Evolutionary conservation across 306 rosid genomes (phyloP).

Genomic region (Trifolium dubium): DNA sequence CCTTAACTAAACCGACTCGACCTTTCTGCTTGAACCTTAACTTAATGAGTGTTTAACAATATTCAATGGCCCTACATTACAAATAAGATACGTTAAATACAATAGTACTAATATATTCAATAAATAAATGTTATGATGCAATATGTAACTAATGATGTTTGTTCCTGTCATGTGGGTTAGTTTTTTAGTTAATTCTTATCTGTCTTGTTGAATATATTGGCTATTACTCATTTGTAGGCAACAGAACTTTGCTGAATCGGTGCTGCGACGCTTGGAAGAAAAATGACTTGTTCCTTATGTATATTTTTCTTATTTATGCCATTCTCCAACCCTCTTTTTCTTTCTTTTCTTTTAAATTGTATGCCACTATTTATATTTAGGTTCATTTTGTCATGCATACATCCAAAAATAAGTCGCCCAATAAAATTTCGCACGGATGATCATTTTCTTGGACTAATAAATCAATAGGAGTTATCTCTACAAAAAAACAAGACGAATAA

Average conservation of each 20-base stretch:
- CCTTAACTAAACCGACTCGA: neutral
- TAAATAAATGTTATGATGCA: neutral
- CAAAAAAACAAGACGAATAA: neutral
- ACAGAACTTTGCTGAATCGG: constrained; percentile 81
- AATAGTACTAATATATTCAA: neutral
- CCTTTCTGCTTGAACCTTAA: neutral
- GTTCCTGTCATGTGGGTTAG: constrained; percentile 1
- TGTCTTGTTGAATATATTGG: constrained; percentile 25
- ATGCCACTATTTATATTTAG: constrained; percentile 9
- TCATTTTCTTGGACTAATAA: constrained; percentile 23
- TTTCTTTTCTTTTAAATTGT: neutral
- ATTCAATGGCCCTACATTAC: constrained; percentile 8
- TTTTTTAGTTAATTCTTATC: neutral
- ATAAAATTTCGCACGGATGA: constrained; percentile 21
- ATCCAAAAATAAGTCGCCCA: constrained; percentile 8
- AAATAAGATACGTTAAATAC: constrained; percentile 14
- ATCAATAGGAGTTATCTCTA: no score
- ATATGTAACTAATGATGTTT: neutral
- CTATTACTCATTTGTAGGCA: constrained; percentile 64
- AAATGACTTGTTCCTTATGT: constrained; percentile 48
- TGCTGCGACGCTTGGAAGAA: constrained; percentile 81
- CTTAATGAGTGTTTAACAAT: neutral
- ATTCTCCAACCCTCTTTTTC: neutral
- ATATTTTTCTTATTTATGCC: constrained; percentile 16
- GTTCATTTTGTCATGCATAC: constrained; percentile 26